Percentiles rank a stretch among this genome's conserved stretches.
phyloP scores from a whole-genome alignment of 129 eudicot genomes.

The Chrysanthemum seticuspe region DNA sequence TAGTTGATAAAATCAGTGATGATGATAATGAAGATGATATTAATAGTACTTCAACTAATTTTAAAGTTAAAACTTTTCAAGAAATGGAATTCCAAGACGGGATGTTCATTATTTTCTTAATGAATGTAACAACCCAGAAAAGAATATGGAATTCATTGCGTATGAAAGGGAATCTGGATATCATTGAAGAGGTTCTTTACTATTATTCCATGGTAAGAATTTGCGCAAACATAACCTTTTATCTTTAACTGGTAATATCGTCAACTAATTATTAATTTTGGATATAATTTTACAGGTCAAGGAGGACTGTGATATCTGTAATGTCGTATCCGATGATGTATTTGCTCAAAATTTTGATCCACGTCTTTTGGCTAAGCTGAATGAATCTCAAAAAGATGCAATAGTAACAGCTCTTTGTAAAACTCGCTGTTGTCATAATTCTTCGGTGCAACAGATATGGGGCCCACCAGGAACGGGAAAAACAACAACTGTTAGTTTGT shows the following conservation, averaged over 20 bases:
- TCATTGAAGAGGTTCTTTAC: conserved; percentile 34
- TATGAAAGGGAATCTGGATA: conserved; percentile 28
- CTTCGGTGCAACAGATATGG: not conserved
- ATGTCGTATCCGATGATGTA: not conserved
- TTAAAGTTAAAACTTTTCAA: conserved; percentile 29
- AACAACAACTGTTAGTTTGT: not conserved
- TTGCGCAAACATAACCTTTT: not conserved
- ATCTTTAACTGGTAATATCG: not conserved
- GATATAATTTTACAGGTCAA: not conserved
- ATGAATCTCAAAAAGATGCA: not conserved
- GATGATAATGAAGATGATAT: not conserved
- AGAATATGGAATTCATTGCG: conserved; percentile 47
- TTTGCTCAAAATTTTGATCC: not conserved
- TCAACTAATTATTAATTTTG: not conserved
- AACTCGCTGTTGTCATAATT: not conserved
- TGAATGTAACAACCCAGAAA: conserved; percentile 19
- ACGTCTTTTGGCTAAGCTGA: not conserved
- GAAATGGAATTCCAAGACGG: conserved; percentile 25
- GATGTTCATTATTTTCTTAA: conserved; percentile 42
- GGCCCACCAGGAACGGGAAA: not conserved
- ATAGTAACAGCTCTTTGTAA: not conserved
- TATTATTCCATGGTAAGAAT: conserved; percentile 35
- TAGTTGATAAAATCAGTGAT: not conserved
- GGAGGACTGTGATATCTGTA: not conserved
- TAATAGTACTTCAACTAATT: not conserved